Base-by-base conservation (phyloP, 495 filamentous ascomycete species). In the Penicillium cinerascens region DNA sequence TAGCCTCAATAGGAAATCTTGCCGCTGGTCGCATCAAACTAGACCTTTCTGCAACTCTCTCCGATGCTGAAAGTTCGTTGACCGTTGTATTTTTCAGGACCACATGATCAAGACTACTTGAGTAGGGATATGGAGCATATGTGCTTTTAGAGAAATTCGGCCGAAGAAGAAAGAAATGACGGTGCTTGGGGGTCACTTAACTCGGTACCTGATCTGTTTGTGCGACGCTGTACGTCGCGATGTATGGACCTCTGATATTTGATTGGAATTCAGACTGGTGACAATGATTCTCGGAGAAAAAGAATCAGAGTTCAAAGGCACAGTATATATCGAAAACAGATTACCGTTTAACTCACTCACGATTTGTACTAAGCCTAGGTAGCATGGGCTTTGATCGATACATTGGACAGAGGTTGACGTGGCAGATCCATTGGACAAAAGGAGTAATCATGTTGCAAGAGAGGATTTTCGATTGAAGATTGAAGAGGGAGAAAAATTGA, bases 191-290 rank as follows among this genome's bases (percentile, higher is more conserved):
- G 35, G 38, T 20, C 42, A 43, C 52, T 42, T 56, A 51, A 51
- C 46, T 62, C 53, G 45, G 56, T 63, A 60, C 62, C 62, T 63
- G 59, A 65, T 57, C 40, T 49, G 51, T 55, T 55, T 51, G 59
- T 65, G 44, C 46, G 37, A 65, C 62, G 44, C 36, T 54, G 40
- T 38, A 47, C 41, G 27, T 35, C 41, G 44, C 45, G 6, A 48
- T 42, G 16, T 45, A 61, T 42, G 54, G 45, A 45, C 16, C 25
- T 52, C 41, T 49, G 22, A 38, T 11, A 11, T 44, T 40, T 44
- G 18, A 55, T 63, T 65, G 29, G 10, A 48, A 49, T 50, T 44
- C 26, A 29, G 53, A 50, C 59, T 36, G 36, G 50, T 54, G 27
- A 44, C 25, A 38, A 56, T 18, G 20, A 33, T 39, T 35, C 15